Conservation (phyloP, 441 rosid species). For the Pelargonium myrrhifolium region DNA sequence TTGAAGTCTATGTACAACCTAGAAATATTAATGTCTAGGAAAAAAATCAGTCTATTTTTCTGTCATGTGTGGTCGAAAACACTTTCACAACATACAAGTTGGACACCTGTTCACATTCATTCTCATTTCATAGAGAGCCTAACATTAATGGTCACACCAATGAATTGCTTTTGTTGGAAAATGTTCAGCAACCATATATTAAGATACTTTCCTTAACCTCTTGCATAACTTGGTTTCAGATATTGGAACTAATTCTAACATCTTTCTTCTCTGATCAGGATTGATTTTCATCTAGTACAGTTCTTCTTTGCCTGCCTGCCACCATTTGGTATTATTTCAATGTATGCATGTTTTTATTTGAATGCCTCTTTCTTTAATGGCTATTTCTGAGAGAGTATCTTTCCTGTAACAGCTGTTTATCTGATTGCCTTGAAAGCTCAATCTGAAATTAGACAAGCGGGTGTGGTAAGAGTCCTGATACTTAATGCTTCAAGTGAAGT, state of each 20-base stretch:
- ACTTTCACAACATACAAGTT: background rate
- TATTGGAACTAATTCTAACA: constrained; percentile 16
- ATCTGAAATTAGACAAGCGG: constrained; percentile 68
- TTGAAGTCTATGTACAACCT: background rate
- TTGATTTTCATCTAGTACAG: constrained; percentile 89
- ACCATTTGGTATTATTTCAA: constrained; percentile 54
- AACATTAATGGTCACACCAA: background rate
- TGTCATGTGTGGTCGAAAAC: background rate
- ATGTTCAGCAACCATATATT: background rate
- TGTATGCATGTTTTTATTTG: constrained; percentile 16
- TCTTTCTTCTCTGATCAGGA: constrained; percentile 38
- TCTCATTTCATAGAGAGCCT: background rate
- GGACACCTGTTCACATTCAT: background rate
- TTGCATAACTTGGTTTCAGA: background rate
- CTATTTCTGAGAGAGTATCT: constrained; percentile 22
- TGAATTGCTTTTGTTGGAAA: background rate
- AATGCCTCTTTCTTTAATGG: constrained; percentile 17
- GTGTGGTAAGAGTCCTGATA: constrained; percentile 39
- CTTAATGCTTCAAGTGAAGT: background rate
- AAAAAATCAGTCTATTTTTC: background rate
- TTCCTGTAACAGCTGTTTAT: constrained; percentile 58
- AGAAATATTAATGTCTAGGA: background rate
- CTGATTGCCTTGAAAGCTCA: constrained; percentile 82
- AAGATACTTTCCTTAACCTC: background rate
- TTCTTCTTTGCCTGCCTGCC: constrained; percentile 90